phyloP scores from a whole-genome alignment of 1,139 yeast species.

The Chernovozyma sophiae-reginae region DNA sequence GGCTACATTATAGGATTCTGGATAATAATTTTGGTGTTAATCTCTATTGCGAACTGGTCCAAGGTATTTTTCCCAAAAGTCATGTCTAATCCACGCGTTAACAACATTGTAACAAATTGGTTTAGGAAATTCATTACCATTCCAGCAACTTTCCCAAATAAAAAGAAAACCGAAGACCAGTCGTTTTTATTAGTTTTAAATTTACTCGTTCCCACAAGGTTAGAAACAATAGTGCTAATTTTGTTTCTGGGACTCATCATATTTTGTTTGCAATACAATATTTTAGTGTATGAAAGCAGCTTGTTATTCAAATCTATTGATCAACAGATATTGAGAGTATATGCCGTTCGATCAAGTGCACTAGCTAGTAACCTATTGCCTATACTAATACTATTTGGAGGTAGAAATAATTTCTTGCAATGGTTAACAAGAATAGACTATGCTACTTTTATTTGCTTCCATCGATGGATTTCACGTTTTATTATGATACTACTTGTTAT shows the following conservation, averaged over 20 bases:
- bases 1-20: constrained; percentile 24
- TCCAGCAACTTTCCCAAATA: constrained; percentile 28
- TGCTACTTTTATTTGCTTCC: constrained; percentile 54
- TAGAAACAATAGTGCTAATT: constrained; percentile 49
- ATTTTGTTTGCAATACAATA: constrained; percentile 26
- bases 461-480: constrained; percentile 56
- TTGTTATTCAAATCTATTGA: constrained; percentile 21
- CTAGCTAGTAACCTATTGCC: constrained; percentile 52
- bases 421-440: constrained; percentile 58
- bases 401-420: constrained; percentile 57
- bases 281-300: constrained; percentile 23
- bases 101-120: constrained; percentile 24
- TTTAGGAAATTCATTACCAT: constrained; percentile 20
- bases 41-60: constrained; percentile 30
- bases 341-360: constrained; percentile 57
- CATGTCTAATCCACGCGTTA: constrained; percentile 8
- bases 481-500: constrained; percentile 33
- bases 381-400: constrained; percentile 51
- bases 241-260: constrained; percentile 44
- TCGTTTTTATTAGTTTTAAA: constrained; percentile 26
- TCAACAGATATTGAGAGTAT: constrained; percentile 27
- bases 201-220: constrained; percentile 57
- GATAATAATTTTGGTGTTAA: constrained; percentile 23
- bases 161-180: constrained; percentile 23
- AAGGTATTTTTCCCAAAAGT: constrained; percentile 23